Conservation (phyloP, 768 basidiomycete genomes). For the Tricholoma matsutake region DNA sequence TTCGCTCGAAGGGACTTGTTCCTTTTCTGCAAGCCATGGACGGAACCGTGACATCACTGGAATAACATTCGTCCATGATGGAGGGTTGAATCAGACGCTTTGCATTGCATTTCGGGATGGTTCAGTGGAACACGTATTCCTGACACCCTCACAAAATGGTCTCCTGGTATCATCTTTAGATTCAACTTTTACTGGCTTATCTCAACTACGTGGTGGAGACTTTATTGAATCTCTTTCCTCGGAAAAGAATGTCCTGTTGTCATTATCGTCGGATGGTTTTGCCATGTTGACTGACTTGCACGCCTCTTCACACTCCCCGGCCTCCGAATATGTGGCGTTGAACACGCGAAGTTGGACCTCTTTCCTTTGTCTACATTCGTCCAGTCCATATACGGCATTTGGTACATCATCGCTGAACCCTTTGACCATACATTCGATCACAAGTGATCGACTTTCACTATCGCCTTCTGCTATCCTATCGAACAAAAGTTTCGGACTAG, state of each 20-base stretch:
- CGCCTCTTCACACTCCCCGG: conserved; percentile 16
- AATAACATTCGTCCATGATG: conserved; percentile 46
- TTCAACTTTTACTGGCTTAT: conserved; percentile 4
- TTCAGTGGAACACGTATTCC: conserved; percentile 43
- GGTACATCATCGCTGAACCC: conserved; percentile 62
- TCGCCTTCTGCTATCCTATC: conserved; percentile 50
- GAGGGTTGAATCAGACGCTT: conserved; percentile 40
- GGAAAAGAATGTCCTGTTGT: conserved; percentile 43
- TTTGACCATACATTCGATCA: conserved; percentile 54
- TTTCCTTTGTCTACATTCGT: conserved; percentile 49
- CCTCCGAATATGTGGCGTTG: conserved; percentile 38
- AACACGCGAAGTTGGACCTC: conserved; percentile 60
- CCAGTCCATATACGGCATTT: conserved; percentile 62
- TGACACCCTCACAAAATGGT: conserved; percentile 16
- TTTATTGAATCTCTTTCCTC: conserved; percentile 56
- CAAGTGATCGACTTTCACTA: conserved; percentile 41
- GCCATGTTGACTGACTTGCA: conserved; percentile 32
- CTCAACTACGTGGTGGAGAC: conserved; percentile 37
- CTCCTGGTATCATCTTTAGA: conserved; percentile 19
- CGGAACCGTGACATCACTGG: conserved; percentile 51
- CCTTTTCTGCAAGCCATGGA: conserved; percentile 32
- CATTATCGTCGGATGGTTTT: conserved; percentile 55
- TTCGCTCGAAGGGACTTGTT: conserved; percentile 42
- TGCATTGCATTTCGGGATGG: conserved; percentile 61
- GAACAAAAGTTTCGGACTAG: conserved; percentile 18